phyloP scores from a whole-genome alignment of 1,284 basidiomycete species.

The Apiotrichum brassicae region DNA sequence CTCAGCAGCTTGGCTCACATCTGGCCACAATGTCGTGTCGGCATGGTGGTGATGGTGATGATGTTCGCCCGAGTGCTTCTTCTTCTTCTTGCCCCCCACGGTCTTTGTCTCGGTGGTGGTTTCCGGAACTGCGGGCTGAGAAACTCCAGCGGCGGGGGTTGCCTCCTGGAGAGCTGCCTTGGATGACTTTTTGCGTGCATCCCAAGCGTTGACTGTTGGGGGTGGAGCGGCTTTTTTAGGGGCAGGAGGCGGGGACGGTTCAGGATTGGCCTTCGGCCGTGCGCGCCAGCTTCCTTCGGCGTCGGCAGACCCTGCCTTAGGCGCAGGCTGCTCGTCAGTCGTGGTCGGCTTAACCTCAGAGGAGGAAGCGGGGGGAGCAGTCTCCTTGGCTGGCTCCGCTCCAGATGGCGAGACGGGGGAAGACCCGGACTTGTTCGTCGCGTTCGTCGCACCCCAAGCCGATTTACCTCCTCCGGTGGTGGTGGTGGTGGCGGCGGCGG shows the following conservation, averaged over 20 bases:
- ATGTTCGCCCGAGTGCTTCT: constrained; percentile 10
- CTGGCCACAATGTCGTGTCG: constrained; percentile 38
- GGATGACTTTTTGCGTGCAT: constrained; percentile 29
- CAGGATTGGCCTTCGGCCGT: constrained; percentile 14
- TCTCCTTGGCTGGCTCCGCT: constrained; percentile 3
- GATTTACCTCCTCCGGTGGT: not conserved
- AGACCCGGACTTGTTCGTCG: not conserved
- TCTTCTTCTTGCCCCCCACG: constrained; percentile 8
- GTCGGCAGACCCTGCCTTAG: constrained; percentile 8
- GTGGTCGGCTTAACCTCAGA: not conserved
- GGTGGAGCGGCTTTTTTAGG: constrained; percentile 22
- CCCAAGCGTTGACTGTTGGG: constrained; percentile 40
- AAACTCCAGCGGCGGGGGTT: not conserved
- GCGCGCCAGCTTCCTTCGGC: constrained; percentile 34
- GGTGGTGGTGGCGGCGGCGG: too few relatives aligned
- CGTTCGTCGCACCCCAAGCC: too few relatives aligned
- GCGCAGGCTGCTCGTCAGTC: not conserved
- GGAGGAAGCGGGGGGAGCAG: not conserved
- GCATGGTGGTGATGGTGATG: constrained; percentile 5
- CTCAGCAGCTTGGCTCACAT: constrained; percentile 33
- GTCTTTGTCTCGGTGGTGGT: constrained; percentile 1
- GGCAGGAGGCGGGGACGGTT: constrained; percentile 2
- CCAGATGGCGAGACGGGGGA: not conserved
- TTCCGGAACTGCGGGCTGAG: not conserved
- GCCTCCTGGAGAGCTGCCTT: constrained; percentile 1